Evolutionary conservation across 1,139 yeast genomes (phyloP), one percentile per base, ranked within the genome.

Genomic region (Pichia sp.): DNA sequence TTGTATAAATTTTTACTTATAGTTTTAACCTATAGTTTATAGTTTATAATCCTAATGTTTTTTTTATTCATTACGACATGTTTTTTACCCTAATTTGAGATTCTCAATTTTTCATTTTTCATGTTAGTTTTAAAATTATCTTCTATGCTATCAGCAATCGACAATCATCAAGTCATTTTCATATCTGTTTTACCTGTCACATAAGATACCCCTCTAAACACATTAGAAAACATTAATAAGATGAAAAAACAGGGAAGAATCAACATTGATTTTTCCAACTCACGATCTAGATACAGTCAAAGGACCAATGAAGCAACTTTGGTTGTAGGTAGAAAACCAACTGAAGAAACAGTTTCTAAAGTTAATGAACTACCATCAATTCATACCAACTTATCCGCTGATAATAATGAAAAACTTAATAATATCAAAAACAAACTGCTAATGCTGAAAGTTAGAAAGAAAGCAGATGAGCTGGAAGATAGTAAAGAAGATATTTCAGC

Each of bases 291-390:
- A 11, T 50, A 56, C 44, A 57, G 62, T 27, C 63, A 61, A 48
- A 45, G 64, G 35, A 59, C 66, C 7, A 58, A 61, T 42, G 67
- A 63, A 54, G 60, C 65, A 3, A 62, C 63, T 25, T 47, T 63
- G 45, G 50, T 60, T 25, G 66, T 63, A 11, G 67, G 67, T 5
- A 58, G 51, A 46, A 53, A 43, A 23, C 18, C 39, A 7, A 23
- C 27, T 3, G 39, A 36, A 8, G 39, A 36, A 23, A 15, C 18
- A 3, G 4, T n/a, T 7, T 22, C 22, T 18, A 34, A 35, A 26
- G 13, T 15, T 20, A 25, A 35, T 3, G 24, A 35, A 8, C 39
- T 25, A 34, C 7, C 22, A 3, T 18, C 26, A 26, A 32, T 15
- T 8, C 26, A 23, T 1, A 26, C 9, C 18, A 22, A 26, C 8